These are phyloP conservation scores for Eucalyptus guilfoylei DNA, from an alignment of 345 rosid genomes.

Conservation along the genomic window DNA sequence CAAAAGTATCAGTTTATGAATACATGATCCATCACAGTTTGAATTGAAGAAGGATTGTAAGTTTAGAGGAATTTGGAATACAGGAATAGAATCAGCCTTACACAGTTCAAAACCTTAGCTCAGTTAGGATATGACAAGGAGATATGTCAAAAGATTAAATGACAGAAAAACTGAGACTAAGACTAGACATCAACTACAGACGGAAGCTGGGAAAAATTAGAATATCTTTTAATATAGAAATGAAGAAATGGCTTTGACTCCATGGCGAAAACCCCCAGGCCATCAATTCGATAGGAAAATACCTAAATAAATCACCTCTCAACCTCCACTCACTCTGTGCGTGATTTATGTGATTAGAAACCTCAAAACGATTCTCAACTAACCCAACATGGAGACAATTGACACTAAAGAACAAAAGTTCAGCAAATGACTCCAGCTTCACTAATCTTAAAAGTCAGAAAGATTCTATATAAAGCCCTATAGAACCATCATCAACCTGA, in stretches of 20 bases:
- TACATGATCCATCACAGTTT: not conserved
- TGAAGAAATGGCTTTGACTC: not conserved
- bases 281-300: not conserved
- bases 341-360: not conserved
- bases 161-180: not conserved
- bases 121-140: not conserved
- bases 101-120: not conserved
- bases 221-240: not conserved
- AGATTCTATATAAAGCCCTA: not conserved
- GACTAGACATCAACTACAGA: not conserved
- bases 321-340: not conserved
- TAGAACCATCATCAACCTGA: not conserved
- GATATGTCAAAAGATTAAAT: not conserved
- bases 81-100: not conserved
- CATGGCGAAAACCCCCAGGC: not conserved
- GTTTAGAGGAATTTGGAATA: not conserved
- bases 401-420: not conserved
- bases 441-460: not conserved
- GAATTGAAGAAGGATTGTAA: not conserved
- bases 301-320: not conserved
- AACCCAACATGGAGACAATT: not conserved
- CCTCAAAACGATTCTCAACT: not conserved
- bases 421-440: not conserved
- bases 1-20: not conserved
- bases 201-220: not conserved